Evolutionary conservation across 352 stramenopile genomes (phyloP), one percentile per base, ranked within the genome.

Genomic region (Globisporangium nodosum): DNA sequence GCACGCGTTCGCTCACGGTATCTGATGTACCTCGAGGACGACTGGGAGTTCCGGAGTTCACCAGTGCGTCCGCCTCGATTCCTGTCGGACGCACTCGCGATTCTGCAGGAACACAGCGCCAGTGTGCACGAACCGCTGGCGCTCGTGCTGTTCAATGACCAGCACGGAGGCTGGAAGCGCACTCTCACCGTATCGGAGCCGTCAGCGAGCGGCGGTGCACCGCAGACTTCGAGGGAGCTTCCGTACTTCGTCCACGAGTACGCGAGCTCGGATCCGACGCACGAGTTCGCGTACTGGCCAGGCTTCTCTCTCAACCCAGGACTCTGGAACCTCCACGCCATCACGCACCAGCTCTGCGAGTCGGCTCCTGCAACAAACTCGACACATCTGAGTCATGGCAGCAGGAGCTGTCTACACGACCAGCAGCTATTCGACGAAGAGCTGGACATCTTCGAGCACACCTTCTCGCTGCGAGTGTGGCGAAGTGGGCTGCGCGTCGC

Each of bases 271-370:
- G 63, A 85, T 27, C 60, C 63, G 3, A 15, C 27, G 0, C 77
- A 87, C 49, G 46, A 18, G 9, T 84, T 87, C 35, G 60, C 69
- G 12, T 71, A 75, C 54, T 90, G 81, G 81, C 74, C 81, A 8
- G 81, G 81, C 1, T 88, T 90, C 56, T 85, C 75, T 2, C 56
- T 85, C 9, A 90, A 88, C 42, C 77, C 80, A 11, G 77, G 63
- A 9, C 46, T 89, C 15, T 87, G 77, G 77, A 68, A 86, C 45
- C 54, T 76, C 37, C 45, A 33, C 12, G 60, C 53, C 16, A 58
- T 73, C 15, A 35, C 35, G 6, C 6, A 37, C 0, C 43, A 51
- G 5, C 24, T 71, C 2, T 21, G 16, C 63, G 15, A 46, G 15
- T 3, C n/a, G 9, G 31, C 45, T 11, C 45, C 18, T 8, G 18